Conservation (phyloP, 1,284 basidiomycete species). For the Cutaneotrichosporon sp. region DNA sequence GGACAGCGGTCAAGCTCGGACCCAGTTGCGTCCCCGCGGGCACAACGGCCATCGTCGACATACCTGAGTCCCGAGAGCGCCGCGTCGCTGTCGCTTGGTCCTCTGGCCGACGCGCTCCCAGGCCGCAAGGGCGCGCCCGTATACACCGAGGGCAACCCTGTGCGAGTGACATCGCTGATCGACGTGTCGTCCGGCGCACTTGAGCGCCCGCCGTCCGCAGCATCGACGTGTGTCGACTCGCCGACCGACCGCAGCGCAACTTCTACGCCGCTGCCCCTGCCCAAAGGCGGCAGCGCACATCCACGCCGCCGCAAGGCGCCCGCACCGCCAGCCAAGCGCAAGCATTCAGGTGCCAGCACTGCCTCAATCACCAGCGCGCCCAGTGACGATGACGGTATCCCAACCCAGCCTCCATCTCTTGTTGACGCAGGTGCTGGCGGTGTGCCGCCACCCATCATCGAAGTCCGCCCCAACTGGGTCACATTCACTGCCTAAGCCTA, state of each 20-base stretch:
- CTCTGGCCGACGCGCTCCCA: slow-evolving; percentile 9
- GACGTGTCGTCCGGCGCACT: slow-evolving; percentile 34
- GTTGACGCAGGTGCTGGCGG: slow-evolving; percentile 28
- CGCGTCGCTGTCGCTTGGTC: slow-evolving; percentile 6
- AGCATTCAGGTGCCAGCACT: slow-evolving; percentile 13
- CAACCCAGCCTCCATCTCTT: slow-evolving; percentile 14
- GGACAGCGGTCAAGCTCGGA: neutral
- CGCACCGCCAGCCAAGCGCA: slow-evolving; percentile 24
- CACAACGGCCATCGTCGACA: neutral
- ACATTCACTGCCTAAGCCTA: slow-evolving; percentile 22
- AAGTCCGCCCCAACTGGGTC: slow-evolving; percentile 33
- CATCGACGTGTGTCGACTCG: slow-evolving; percentile 3
- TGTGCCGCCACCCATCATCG: slow-evolving; percentile 38
- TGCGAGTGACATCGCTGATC: slow-evolving; percentile 36
- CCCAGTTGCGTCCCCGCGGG: neutral
- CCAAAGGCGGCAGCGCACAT: neutral
- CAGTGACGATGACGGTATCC: slow-evolving; percentile 7
- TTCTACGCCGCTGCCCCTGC: slow-evolving; percentile 6
- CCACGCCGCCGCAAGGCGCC: slow-evolving; percentile 25
- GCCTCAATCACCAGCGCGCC: neutral
- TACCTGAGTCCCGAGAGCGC: slow-evolving; percentile 10
- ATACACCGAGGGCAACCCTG: slow-evolving; percentile 23
- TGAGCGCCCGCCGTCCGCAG: slow-evolving; percentile 3
- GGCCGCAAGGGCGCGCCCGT: neutral
- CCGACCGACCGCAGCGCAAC: slow-evolving; percentile 8